phyloP scores from a whole-genome alignment of 768 basidiomycete genomes.

The Brasilioporus rufonigricans region DNA sequence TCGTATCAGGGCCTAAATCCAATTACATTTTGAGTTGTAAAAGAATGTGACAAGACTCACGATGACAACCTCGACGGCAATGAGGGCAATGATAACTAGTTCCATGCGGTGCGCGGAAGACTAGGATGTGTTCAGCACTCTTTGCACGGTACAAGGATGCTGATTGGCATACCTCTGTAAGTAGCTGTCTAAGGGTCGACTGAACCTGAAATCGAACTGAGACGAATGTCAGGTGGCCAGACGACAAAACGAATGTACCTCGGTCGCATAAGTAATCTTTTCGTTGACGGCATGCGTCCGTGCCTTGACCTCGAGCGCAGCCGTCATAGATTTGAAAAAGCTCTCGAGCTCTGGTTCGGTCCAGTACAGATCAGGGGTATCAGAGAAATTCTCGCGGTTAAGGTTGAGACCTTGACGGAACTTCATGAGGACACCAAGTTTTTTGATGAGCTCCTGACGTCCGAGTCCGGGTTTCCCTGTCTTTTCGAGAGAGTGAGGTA shows the following conservation, averaged over 20 bases:
- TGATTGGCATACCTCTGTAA: constrained; percentile 62
- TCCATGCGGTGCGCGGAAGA: constrained; percentile 92
- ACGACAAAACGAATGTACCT: constrained; percentile 36
- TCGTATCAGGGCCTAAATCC: constrained; percentile 62
- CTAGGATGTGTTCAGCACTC: constrained; percentile 37
- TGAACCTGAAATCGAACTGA: constrained; percentile 52
- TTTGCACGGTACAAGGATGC: background rate
- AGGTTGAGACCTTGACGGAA: constrained; percentile 92
- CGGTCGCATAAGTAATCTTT: constrained; percentile 88
- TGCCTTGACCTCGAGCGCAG: constrained; percentile 82
- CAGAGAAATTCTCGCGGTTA: constrained; percentile 84
- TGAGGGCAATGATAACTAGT: constrained; percentile 90
- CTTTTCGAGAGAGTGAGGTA: constrained; percentile 72
- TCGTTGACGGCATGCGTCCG: constrained; percentile 83
- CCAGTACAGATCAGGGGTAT: constrained; percentile 94
- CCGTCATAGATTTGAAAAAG: constrained; percentile 81
- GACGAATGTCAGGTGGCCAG: background rate
- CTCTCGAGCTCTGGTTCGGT: constrained; percentile 87
- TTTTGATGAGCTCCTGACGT: constrained; percentile 82
- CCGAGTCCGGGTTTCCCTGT: constrained; percentile 84
- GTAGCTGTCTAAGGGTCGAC: constrained; percentile 81
- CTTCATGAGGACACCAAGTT: constrained; percentile 87
- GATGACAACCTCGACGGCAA: constrained; percentile 92
- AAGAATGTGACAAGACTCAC: constrained; percentile 41
- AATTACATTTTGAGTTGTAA: background rate